Base-by-base conservation (phyloP, 2,329 filamentous ascomycete genomes). In the Ustulina deusta region DNA sequence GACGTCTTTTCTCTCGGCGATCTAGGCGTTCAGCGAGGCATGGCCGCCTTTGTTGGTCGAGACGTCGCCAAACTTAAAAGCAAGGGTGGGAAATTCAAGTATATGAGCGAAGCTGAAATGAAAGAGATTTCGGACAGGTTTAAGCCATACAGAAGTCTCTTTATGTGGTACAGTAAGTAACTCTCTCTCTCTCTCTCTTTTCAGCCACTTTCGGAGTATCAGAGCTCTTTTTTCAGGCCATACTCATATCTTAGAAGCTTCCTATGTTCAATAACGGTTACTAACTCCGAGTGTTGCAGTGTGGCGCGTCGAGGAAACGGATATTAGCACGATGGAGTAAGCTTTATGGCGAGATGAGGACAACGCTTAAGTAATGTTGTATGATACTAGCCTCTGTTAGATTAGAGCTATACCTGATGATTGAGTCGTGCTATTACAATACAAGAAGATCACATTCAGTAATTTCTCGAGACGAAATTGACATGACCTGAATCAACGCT, bases 31-130 rank as follows among this genome's bases (percentile, higher is more conserved):
- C 96, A 98, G 86, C 85, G 94, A 75, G 96, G 96, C 10, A 97
- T 97, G 90, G 96, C 96, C 1, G 90, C 92, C 0, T 94, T 96
- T 77, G 85, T 90, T 55, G 96, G 96, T 1, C 88, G 88, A 66
- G 93, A 98, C 78, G 89, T 98, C 25, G 88, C 84, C 52, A 97
- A 95, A 81, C 82, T 97, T 66, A 97, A 97, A 81, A 72, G 32
- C 40, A 92, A 89, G 71, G 92, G 89, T 29, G 92, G 93, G 51
- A 98, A 98, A 83, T 98, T 94, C 91, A 98, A 98, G 83, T 99
- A 98, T 79, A 97, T 98, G 94, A 87, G 86, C 40, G 96, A 98
- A 81, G 87, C 89, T 77, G 96, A 98, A 68, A 98, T 99, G 96
- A 78, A 91, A 68, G 92, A 94, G 72, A 85, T 93, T 71, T 90